Evolutionary conservation across 805 yeast species (phyloP), one percentile per base, ranked within the genome.

Genomic region (Zygoascus biomembranicola): DNA sequence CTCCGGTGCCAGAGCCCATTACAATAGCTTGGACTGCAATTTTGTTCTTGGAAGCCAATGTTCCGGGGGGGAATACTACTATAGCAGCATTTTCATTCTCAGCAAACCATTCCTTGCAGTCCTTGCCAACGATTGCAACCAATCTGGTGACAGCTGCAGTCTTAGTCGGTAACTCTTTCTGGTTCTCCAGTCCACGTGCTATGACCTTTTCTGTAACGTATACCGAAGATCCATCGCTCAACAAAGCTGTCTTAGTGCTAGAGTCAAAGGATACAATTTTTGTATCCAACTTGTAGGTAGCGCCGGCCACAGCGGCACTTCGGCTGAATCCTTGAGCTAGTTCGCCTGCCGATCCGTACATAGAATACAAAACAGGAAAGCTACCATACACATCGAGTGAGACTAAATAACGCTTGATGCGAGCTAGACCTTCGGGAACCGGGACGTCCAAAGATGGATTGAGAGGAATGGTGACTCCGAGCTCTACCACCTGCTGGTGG

Each of bases 301-400:
- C 85, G 52, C 98, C 98, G 18, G 94, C 98, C 57, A 92, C 98
- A 13, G 99, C 99, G 2, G 98, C 98, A 54, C 95, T 86, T 62
- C 99, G 78, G 71, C 97, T 92, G 69, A 94, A 92, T 1, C 97
- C 99, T 72, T 92, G 99, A 14, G 96, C 84, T 28, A 92, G 74
- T 70, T 92, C 99, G 51, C 98, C 97, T 0, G 96, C 90, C 2
- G 96, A 95, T 54, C 98, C 99, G 70, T 84, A 92, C 73, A 89
- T 92, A 50, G 95, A 86, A 62, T 84, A 84, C 73, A 92, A 76
- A 11, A 87, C 95, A 2, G 99, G 97, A 76, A 94, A 92, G 58
- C 82, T 85, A 13, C 99, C 99, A 68, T 90, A 94, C 3, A 90
- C 88, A 61, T 90, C 96, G 65, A 88, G 84, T 16, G 96, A 87